Conservation (phyloP, 768 basidiomycete genomes). For the Tylopilus balloui region DNA sequence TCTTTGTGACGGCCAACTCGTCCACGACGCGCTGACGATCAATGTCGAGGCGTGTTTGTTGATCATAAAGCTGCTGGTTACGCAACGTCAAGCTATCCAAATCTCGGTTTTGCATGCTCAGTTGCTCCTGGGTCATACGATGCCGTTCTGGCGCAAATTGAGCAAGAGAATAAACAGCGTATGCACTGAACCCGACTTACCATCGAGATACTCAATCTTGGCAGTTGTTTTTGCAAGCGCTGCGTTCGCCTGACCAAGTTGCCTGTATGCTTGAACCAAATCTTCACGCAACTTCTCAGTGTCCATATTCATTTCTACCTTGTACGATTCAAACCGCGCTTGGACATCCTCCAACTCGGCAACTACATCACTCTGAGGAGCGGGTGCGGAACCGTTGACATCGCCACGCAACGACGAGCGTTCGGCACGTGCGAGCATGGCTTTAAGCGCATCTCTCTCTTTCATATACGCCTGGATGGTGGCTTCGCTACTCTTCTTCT, state of each 20-base stretch:
- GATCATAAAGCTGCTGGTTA: constrained; percentile 68
- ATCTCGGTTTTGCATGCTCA: constrained; percentile 56
- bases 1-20: constrained; percentile 55
- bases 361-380: constrained; percentile 37
- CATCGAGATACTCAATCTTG: constrained; percentile 71
- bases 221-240: constrained; percentile 81
- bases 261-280: constrained; percentile 56
- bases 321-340: constrained; percentile 75
- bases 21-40: constrained; percentile 66
- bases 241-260: constrained; percentile 59
- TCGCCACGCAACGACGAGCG: constrained; percentile 19
- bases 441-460: constrained; percentile 82
- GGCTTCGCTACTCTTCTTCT: constrained; percentile 66
- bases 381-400: constrained; percentile 24
- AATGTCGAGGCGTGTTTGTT: constrained; percentile 70
- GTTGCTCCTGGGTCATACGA: constrained; percentile 66
- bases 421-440: constrained; percentile 60
- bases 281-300: constrained; percentile 70
- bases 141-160: constrained; percentile 52
- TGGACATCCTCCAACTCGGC: constrained; percentile 71
- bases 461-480: constrained; percentile 77
- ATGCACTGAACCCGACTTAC: constrained; percentile 36
- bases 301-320: constrained; percentile 77
- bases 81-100: constrained; percentile 63
- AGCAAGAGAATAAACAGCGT: background rate